Conservation (phyloP, 2,329 filamentous ascomycete genomes). For the Ambrosiella xylebori region DNA sequence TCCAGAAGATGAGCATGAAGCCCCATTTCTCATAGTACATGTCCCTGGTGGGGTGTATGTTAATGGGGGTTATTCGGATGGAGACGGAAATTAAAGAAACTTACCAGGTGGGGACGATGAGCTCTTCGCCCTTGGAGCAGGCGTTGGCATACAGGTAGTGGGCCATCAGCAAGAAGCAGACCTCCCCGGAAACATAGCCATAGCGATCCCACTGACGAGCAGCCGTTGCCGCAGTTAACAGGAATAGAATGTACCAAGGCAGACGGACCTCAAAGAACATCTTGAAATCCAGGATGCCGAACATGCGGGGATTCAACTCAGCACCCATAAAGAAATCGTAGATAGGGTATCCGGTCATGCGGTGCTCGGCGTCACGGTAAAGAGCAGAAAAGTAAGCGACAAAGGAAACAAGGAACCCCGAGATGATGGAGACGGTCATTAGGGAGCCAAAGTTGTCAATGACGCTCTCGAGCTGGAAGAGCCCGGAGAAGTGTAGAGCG, state of each 20-base stretch:
- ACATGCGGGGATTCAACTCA: slow-evolving; percentile 76
- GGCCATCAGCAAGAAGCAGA: slow-evolving; percentile 69
- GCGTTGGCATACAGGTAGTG: slow-evolving; percentile 87
- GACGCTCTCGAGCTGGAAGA: slow-evolving; percentile 80
- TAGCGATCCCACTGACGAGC: slow-evolving; percentile 70
- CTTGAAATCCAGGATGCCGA: slow-evolving; percentile 77
- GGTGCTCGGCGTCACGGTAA: slow-evolving; percentile 64
- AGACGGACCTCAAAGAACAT: slow-evolving; percentile 93
- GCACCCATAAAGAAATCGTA: slow-evolving; percentile 93
- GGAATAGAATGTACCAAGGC: slow-evolving; percentile 80
- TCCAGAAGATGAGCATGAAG: slow-evolving; percentile 98
- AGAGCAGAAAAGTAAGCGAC: slow-evolving; percentile 77
- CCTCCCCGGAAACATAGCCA: slow-evolving; percentile 74
- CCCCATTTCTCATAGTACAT: slow-evolving; percentile 97
- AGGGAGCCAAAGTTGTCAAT: slow-evolving; percentile 91
- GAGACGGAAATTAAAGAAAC: slow-evolving; percentile 8
- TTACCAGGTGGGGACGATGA: slow-evolving; percentile 67
- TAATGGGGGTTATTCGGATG: neutral
- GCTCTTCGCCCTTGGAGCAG: slow-evolving; percentile 80
- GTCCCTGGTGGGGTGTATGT: slow-evolving; percentile 31
- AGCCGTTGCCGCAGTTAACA: slow-evolving; percentile 58
- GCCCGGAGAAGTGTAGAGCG: slow-evolving; percentile 60
- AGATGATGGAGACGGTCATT: slow-evolving; percentile 82
- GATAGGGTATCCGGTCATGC: slow-evolving; percentile 73
- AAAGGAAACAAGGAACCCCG: slow-evolving; percentile 68